phyloP scores from a whole-genome alignment of 768 basidiomycete genomes.

The Leucogyrophana mollusca region DNA sequence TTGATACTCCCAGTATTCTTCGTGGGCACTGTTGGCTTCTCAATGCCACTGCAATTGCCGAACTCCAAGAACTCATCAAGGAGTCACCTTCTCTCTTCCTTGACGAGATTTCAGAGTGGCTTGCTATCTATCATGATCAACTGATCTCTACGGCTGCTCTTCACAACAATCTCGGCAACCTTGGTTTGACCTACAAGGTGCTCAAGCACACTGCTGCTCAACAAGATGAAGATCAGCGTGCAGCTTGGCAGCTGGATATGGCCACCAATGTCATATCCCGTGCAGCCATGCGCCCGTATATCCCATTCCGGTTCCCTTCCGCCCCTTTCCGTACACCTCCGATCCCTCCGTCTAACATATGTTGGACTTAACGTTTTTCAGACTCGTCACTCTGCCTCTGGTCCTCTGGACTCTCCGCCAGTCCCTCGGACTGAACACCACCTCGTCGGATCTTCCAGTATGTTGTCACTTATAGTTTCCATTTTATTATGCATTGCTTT shows the following conservation, averaged over 20 bases:
- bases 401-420: too few relatives aligned
- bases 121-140: slow-evolving; percentile 21
- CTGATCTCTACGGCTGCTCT: slow-evolving; percentile 15
- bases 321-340: too few relatives aligned
- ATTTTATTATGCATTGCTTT: too few relatives aligned
- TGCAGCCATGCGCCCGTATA: too few relatives aligned
- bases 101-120: slow-evolving; percentile 21
- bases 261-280: too few relatives aligned
- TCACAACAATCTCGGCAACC: slow-evolving; percentile 12
- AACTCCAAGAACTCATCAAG: slow-evolving; percentile 17
- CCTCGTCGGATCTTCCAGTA: too few relatives aligned
- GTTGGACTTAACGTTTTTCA: too few relatives aligned
- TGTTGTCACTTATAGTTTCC: too few relatives aligned
- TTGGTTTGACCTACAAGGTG: slow-evolving; percentile 15
- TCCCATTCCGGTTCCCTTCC: too few relatives aligned
- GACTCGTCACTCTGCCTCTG: too few relatives aligned
- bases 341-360: too few relatives aligned
- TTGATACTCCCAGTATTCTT: slow-evolving; percentile 17
- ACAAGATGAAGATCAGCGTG: slow-evolving; percentile 3
- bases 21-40: slow-evolving; percentile 17
- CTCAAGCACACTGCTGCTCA: slow-evolving; percentile 13
- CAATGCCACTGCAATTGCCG: slow-evolving; percentile 14
- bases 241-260: slow-evolving; percentile 6
- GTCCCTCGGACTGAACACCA: too few relatives aligned
- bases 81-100: slow-evolving; percentile 15